Conservation (phyloP, 257 asterid species). For the Rubia yunnanensis region DNA sequence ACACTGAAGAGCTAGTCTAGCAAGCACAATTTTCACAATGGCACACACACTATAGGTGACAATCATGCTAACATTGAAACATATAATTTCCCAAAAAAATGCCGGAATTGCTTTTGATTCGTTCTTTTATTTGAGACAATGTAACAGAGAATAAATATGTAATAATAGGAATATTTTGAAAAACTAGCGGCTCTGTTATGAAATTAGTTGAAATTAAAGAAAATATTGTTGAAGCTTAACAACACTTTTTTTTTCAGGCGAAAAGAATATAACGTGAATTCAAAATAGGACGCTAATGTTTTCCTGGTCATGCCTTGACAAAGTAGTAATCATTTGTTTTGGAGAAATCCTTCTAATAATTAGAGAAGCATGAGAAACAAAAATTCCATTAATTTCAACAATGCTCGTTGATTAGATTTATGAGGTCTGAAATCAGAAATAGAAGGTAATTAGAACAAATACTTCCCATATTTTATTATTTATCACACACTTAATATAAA, state of each 20-base stretch:
- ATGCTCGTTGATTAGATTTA: neutral
- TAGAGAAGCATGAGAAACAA: neutral
- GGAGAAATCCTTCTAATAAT: neutral
- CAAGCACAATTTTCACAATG: neutral
- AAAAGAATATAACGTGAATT: too few relatives aligned
- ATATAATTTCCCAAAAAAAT: too few relatives aligned
- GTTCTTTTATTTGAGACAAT: too few relatives aligned
- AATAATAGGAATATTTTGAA: neutral
- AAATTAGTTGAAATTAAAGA: neutral
- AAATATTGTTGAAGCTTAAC: too few relatives aligned
- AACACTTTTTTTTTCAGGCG: too few relatives aligned
- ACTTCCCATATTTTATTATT: too few relatives aligned
- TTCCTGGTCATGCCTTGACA: neutral
- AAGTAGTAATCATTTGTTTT: neutral
- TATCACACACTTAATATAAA: too few relatives aligned
- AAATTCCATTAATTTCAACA: neutral
- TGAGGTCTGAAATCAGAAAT: neutral
- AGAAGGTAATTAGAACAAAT: neutral
- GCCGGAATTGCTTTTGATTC: too few relatives aligned
- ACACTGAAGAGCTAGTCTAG: neutral
- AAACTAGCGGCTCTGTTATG: neutral
- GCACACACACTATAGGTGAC: neutral
- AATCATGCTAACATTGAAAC: constrained; percentile 6
- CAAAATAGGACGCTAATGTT: too few relatives aligned
- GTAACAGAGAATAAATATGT: constrained; percentile 17